Base-by-base conservation (phyloP, 306 rosid genomes). In the Vigna reflexopilosa region DNA sequence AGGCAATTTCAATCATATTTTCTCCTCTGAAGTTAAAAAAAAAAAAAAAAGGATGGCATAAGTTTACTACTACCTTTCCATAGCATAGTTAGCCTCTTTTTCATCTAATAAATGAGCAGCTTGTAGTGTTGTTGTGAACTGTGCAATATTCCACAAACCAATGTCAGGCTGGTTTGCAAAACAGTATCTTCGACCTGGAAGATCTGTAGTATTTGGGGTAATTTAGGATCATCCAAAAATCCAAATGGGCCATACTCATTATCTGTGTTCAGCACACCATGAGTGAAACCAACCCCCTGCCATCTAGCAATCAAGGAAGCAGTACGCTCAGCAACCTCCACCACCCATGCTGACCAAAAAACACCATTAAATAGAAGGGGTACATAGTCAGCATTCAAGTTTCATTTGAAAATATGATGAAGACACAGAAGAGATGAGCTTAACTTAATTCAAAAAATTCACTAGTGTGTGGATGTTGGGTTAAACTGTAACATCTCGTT, bases 261-360 rank as follows among this genome's bases (percentile, higher is more conserved):
- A 79, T 96, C 99, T 1, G 98, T 96, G 88, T 96, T 96, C 91
- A 96, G 88, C 74, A 96, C 99, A 81, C 99, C 99, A 55, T 93
- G 99, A 67, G 99, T 96, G 85, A 96, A 96, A 63, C 99, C 99
- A 78, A 93, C 96, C 59, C 99, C 99, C 84, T 96, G 99, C 98
- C 99, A 96, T 51, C 85, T 86, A 49, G 99, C 97, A 83, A 91
- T 86, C 89, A 91, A 80, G 82, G 98, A 87, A 54, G 98, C 99
- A 74, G 97, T 91, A 54, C 94, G 94, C 83, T 96, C 98, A 78
- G 97, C 98, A 84, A 93, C 77, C 89, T 96, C 96, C 80, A 93
- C 98, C 6, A 70, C 83, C 99, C 98, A 96, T 30, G 99, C 99
- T 96, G 90, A 86, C 49, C 49, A 73, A 63, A 70, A 34, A 28